Evolutionary conservation across 352 stramenopile genomes (phyloP), one percentile per base, ranked within the genome.

Genomic region (Pythium brachiatum): DNA sequence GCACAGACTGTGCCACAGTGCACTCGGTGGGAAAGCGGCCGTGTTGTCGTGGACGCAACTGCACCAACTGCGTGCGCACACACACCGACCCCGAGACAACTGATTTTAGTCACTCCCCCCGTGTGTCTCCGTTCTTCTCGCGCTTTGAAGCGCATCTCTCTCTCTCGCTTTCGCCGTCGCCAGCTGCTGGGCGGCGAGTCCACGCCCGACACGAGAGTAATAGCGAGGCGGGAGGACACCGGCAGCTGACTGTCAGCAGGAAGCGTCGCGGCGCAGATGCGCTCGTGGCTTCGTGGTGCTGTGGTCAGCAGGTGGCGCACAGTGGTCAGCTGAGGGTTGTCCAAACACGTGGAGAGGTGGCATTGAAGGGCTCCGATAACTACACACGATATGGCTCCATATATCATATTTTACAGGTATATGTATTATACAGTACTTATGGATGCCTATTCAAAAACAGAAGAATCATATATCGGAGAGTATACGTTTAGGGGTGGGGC

Each of bases 1-100:
- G 26, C 21, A 20, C 7, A 39, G 32, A 39, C 7, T 7, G 32
- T n/a, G n/a, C n/a, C n/a, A n/a, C 20, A 23, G n/a, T 48, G 16
- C 41, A 34, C 60, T 68, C 60, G 60, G 60, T 69, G 62, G 54
- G 62, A 69, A 60, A 62, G 38, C 36, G 15, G 31, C 50, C n/a
- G 50, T 56, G 50, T 31, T 53, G 50, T 56, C 29, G 50, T 41
- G 41, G 1, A 21, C 23, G 41, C 41, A 27, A 48, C 41, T 48
- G 41, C 20, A 27, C 41, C 41, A 44, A 20, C 38, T 44, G 21
- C 41, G 26, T n/a, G 20, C 41, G 26, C 18, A 26, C 18, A 21
- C 41, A 48, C 41, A 48, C 41, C 41, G 41, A 48, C 41, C 41
- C 41, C 18, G 18, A 27, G 44, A 50, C 44, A 52, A 52, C 44